These are phyloP conservation scores for Cephaloascus albidus DNA, from an alignment of 805 yeast species.

Conservation along the genomic window DNA sequence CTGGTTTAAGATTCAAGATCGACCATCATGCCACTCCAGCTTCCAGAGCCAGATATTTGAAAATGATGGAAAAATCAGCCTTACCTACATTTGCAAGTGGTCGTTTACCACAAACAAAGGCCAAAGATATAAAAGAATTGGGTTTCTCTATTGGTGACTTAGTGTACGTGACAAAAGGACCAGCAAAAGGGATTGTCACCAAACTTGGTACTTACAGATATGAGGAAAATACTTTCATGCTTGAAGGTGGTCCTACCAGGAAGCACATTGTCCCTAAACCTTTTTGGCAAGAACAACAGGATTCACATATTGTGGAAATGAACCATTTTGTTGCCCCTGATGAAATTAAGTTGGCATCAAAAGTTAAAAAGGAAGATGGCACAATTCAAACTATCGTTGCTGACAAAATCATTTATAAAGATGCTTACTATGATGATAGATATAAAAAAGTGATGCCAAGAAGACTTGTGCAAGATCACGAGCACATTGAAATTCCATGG, in stretches of 20 bases:
- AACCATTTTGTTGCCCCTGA: conserved; percentile 24
- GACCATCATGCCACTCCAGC: conserved; percentile 14
- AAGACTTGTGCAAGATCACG: conserved; percentile 30
- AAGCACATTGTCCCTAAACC: conserved; percentile 19
- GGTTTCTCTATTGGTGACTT: conserved; percentile 30
- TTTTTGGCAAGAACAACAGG: conserved; percentile 27
- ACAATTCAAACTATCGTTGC: conserved; percentile 30
- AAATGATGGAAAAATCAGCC: conserved; percentile 12
- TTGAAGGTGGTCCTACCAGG: conserved; percentile 22
- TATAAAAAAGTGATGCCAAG: conserved; percentile 30
- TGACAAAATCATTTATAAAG: conserved; percentile 23
- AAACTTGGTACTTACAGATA: conserved; percentile 22
- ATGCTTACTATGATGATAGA: conserved; percentile 29
- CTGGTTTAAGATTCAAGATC: conserved; percentile 21
- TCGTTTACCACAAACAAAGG: conserved; percentile 16
- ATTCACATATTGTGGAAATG: conserved; percentile 26
- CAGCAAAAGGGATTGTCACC: conserved; percentile 25
- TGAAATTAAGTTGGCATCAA: conserved; percentile 28
- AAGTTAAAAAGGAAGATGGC: conserved; percentile 29
- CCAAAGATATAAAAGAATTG: conserved; percentile 16
- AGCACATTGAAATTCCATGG: conserved; percentile 33
- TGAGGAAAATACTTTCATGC: conserved; percentile 19
- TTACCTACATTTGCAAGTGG: conserved; percentile 6
- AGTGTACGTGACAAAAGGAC: conserved; percentile 27
- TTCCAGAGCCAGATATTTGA: conserved; percentile 16